Conservation (phyloP, 1,284 basidiomycete species). For the Pascua guehoae region DNA sequence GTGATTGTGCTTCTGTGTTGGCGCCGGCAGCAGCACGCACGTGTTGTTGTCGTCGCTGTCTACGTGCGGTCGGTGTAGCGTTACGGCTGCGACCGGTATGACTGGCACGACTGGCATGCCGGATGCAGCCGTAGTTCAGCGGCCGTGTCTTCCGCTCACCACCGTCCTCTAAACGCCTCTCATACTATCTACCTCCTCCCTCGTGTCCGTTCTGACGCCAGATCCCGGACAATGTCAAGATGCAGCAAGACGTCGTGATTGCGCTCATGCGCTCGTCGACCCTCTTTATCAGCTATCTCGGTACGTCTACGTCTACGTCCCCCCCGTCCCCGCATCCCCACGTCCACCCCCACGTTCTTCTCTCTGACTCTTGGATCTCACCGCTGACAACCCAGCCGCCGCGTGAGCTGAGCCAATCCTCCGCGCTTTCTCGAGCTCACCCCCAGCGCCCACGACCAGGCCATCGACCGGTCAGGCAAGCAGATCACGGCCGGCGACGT, state of each 20-base stretch:
- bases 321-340: too few species aligned
- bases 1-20: slow-evolving; percentile 35
- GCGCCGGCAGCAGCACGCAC: too few species aligned
- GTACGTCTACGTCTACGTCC: too few species aligned
- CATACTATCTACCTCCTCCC: neutral
- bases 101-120: too few species aligned
- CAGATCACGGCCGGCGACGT: slow-evolving; percentile 84
- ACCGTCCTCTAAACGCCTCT: neutral
- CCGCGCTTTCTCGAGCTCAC: slow-evolving; percentile 5
- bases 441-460: slow-evolving; percentile 77
- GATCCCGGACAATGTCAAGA: slow-evolving; percentile 77
- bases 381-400: slow-evolving; percentile 7
- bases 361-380: neutral
- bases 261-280: slow-evolving; percentile 80
- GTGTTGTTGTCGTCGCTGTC: too few species aligned
- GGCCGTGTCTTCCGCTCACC: neutral
- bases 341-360: too few species aligned
- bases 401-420: too few species aligned
- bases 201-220: slow-evolving; percentile 37
- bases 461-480: slow-evolving; percentile 75
- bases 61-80: neutral
- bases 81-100: too few species aligned
- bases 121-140: neutral
- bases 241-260: slow-evolving; percentile 79
- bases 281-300: slow-evolving; percentile 84